Conservation (phyloP, 768 basidiomycete species). For the Grammothele lineata region DNA sequence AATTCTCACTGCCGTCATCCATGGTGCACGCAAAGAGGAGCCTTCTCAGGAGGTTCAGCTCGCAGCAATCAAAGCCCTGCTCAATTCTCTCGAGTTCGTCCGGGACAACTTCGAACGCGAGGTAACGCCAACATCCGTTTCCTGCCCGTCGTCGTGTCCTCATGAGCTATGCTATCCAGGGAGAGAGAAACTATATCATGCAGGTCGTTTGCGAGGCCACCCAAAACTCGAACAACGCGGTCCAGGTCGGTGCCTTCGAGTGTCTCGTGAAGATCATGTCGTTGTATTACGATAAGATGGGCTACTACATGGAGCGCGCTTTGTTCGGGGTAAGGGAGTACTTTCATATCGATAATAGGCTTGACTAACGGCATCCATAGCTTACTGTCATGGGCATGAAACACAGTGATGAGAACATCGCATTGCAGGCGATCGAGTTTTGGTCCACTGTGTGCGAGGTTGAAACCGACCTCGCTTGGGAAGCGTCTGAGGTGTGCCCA, state of each 20-base stretch:
- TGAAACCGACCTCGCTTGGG: conserved; percentile 88
- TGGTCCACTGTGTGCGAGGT: conserved; percentile 99
- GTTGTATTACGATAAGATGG: conserved; percentile 98
- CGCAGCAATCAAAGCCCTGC: conserved; percentile 88
- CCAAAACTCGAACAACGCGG: conserved; percentile 70
- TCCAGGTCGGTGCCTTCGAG: conserved; percentile 96
- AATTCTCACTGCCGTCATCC: conserved; percentile 96
- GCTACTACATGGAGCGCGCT: conserved; percentile 98
- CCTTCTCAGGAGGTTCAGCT: conserved; percentile 86
- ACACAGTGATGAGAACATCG: conserved; percentile 84
- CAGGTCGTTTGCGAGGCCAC: conserved; percentile 99
- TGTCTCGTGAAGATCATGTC: conserved; percentile 96
- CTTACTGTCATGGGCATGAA: conserved; percentile 98
- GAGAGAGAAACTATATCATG: conserved; percentile 99
- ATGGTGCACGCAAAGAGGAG: conserved; percentile 96
- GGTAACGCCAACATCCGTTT: conserved; percentile 42
- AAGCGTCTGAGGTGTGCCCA: conserved; percentile 77
- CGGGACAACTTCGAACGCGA: conserved; percentile 98
- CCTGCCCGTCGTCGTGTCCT: background rate
- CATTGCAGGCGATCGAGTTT: conserved; percentile 96
- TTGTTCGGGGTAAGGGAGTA: conserved; percentile 79
- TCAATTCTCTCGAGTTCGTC: conserved; percentile 95
- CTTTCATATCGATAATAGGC: background rate
- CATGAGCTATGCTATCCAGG: conserved; percentile 42
- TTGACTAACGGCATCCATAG: conserved; percentile 36